These are phyloP conservation scores for Cinnamomum micranthum DNA, from an alignment of 164 flowering plant genomes.

Conservation along the genomic window DNA sequence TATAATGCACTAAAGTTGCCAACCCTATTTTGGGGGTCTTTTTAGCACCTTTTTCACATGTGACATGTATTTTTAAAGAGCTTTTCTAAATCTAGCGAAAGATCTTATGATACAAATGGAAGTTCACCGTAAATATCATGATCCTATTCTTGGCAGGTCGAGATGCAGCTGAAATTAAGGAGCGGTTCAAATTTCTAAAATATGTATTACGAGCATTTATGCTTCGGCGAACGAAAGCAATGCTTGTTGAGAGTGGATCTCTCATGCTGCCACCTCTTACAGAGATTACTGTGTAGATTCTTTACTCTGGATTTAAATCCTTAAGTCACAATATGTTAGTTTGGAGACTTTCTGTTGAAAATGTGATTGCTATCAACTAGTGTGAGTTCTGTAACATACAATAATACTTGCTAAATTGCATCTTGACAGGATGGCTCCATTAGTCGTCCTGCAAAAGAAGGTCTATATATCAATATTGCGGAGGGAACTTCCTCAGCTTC, in stretches of 20 bases:
- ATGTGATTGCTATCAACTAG: background rate
- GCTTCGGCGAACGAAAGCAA: constrained; percentile 84
- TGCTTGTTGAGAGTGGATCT: constrained; percentile 68
- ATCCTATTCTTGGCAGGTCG: constrained; percentile 36
- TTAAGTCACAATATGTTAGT: background rate
- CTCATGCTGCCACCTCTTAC: constrained; percentile 81
- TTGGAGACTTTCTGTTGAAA: background rate
- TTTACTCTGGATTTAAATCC: constrained; percentile 11
- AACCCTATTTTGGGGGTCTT: too few species aligned
- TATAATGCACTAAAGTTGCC: background rate
- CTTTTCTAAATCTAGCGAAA: background rate
- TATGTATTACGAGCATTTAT: constrained; percentile 66
- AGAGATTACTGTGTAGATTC: constrained; percentile 78
- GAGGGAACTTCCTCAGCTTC: constrained; percentile 79
- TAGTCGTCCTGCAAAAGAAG: constrained; percentile 73
- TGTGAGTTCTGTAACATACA: background rate
- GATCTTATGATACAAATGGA: constrained; percentile 8
- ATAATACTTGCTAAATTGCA: background rate
- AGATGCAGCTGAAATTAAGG: constrained; percentile 31
- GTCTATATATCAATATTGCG: constrained; percentile 80
- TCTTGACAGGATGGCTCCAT: constrained; percentile 67
- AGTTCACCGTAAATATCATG: constrained; percentile 9
- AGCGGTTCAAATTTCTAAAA: constrained; percentile 51
- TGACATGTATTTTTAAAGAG: background rate
- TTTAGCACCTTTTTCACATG: too few species aligned